phyloP scores from a whole-genome alignment of 441 rosid genomes.

The Melastoma candidum region DNA sequence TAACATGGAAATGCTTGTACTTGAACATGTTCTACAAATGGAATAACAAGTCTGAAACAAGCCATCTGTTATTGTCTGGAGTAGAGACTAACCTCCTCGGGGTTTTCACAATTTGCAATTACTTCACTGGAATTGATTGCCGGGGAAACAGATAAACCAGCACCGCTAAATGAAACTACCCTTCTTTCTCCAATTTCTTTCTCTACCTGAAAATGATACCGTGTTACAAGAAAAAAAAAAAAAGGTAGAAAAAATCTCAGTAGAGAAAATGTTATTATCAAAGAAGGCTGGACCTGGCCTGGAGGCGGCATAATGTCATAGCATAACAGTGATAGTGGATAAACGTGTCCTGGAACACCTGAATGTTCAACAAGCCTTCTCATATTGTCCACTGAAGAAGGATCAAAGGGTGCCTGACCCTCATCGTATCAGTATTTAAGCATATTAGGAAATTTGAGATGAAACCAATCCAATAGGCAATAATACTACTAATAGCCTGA shows the following conservation, averaged over 20 bases:
- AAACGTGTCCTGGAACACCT: conserved; percentile 73
- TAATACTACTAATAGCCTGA: no score
- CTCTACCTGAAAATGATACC: conserved; percentile 52
- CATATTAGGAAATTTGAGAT: no score
- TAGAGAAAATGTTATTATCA: conserved; percentile 2
- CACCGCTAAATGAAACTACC: conserved; percentile 55
- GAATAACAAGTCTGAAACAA: no score
- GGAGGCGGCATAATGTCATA: conserved; percentile 98
- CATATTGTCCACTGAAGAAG: conserved; percentile 90
- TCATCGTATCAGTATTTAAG: conserved; percentile 25
- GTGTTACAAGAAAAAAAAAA: conserved; percentile 11
- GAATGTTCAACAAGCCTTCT: conserved; percentile 83
- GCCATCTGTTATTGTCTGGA: neutral
- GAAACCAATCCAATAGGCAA: no score
- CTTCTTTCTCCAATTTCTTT: conserved; percentile 93
- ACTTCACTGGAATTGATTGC: conserved; percentile 48
- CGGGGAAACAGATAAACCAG: conserved; percentile 64
- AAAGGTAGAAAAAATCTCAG: no score
- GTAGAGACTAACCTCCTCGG: conserved; percentile 57
- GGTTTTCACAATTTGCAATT: conserved; percentile 36
- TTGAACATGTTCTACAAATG: no score
- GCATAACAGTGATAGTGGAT: conserved; percentile 80
- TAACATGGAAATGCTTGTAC: no score
- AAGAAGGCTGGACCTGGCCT: conserved; percentile 33
- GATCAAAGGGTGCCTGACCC: conserved; percentile 85